phyloP scores from a whole-genome alignment of 768 basidiomycete genomes.

The Myochromella boudieri region DNA sequence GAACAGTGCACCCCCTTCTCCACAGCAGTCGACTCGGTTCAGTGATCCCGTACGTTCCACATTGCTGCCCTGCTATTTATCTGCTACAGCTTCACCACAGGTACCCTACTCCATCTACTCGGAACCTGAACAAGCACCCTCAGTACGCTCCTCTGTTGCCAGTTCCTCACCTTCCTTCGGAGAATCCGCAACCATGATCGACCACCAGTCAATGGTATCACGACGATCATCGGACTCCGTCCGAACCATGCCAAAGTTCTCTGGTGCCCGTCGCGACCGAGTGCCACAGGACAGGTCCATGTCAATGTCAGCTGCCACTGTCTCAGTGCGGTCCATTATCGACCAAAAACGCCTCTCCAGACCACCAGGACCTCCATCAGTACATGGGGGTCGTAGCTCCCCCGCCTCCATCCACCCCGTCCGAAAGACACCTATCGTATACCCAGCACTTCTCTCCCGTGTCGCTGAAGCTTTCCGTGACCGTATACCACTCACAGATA shows the following conservation, averaged over 20 bases:
- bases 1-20: slow-evolving; percentile 18
- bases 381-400: slow-evolving; percentile 40
- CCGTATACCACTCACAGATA: slow-evolving; percentile 73
- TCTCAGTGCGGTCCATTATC: slow-evolving; percentile 46
- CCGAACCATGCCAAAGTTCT: slow-evolving; percentile 54
- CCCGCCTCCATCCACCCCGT: slow-evolving; percentile 39
- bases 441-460: slow-evolving; percentile 93
- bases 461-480: slow-evolving; percentile 93
- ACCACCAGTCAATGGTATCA: slow-evolving; percentile 25
- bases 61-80: neutral
- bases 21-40: slow-evolving; percentile 29
- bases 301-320: slow-evolving; percentile 70
- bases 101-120: slow-evolving; percentile 59
- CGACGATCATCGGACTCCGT: slow-evolving; percentile 73
- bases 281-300: slow-evolving; percentile 67
- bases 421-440: slow-evolving; percentile 74
- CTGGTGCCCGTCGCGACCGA: slow-evolving; percentile 58
- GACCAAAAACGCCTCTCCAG: slow-evolving; percentile 36
- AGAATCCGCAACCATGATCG: slow-evolving; percentile 25
- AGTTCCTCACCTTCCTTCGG: slow-evolving; percentile 44
- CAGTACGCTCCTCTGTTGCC: slow-evolving; percentile 40
- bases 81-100: slow-evolving; percentile 20
- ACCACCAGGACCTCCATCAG: slow-evolving; percentile 28
- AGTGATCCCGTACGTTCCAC: slow-evolving; percentile 15
- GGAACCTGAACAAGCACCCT: slow-evolving; percentile 46